phyloP scores from a whole-genome alignment of 2,329 filamentous ascomycete species.

The Cryphonectria japonica region DNA sequence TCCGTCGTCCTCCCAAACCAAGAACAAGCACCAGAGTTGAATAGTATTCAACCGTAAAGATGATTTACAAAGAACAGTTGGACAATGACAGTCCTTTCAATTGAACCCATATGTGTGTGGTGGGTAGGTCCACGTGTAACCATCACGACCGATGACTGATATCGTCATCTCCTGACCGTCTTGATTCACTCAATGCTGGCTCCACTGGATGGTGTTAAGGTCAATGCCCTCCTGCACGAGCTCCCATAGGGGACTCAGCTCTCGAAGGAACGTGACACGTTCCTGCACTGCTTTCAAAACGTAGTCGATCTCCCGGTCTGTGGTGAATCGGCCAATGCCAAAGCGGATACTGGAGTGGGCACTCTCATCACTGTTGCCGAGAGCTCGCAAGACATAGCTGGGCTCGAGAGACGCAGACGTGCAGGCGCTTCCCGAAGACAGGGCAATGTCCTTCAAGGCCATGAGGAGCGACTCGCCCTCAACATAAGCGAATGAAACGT shows the following conservation, averaged over 20 bases:
- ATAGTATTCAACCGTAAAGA: slow-evolving; percentile 22
- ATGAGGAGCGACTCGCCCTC: slow-evolving; percentile 97
- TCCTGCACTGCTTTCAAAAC: slow-evolving; percentile 92
- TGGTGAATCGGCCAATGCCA: slow-evolving; percentile 95
- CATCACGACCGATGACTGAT: background rate
- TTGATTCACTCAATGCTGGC: slow-evolving; percentile 72
- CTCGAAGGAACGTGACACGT: slow-evolving; percentile 88
- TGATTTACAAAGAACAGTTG: slow-evolving; percentile 6
- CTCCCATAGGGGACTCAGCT: slow-evolving; percentile 96
- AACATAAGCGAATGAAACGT: slow-evolving; percentile 97
- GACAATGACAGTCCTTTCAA: background rate
- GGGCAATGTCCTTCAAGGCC: slow-evolving; percentile 96
- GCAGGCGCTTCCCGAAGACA: slow-evolving; percentile 95
- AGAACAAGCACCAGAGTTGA: background rate
- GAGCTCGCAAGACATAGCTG: slow-evolving; percentile 90
- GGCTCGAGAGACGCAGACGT: slow-evolving; percentile 96
- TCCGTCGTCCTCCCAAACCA: no score
- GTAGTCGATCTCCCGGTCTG: slow-evolving; percentile 94
- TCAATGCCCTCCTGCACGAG: slow-evolving; percentile 96
- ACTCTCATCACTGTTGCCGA: slow-evolving; percentile 96
- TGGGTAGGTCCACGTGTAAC: background rate
- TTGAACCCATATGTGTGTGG: background rate
- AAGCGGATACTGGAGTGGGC: slow-evolving; percentile 98
- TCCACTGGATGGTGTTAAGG: slow-evolving; percentile 96
- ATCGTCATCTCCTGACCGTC: background rate